phyloP scores from a whole-genome alignment of 1,139 yeast species.

The Pichia sp. region DNA sequence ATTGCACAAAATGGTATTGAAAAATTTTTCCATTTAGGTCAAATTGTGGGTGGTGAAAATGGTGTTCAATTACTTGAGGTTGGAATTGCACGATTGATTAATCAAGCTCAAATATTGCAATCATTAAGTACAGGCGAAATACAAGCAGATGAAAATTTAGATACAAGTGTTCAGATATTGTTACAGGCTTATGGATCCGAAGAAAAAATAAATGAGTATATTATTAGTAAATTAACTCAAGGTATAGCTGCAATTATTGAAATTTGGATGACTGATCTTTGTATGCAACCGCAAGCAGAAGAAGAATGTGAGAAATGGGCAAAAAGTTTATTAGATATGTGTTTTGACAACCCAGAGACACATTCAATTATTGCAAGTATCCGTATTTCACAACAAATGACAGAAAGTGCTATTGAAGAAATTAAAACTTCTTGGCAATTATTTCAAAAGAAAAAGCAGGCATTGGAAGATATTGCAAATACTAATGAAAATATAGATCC shows the following conservation, averaged over 20 bases:
- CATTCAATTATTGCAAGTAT: constrained; percentile 82
- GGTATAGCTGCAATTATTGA: constrained; percentile 85
- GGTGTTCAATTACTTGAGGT: constrained; percentile 62
- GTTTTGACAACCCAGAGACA: constrained; percentile 63
- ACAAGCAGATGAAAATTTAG: constrained; percentile 29
- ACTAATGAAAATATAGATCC: constrained; percentile 15
- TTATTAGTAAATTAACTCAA: constrained; percentile 54
- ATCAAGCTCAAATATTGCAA: constrained; percentile 26
- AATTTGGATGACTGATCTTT: constrained; percentile 98
- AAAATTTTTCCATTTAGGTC: constrained; percentile 87
- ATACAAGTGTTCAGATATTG: constrained; percentile 21
- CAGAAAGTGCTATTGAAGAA: constrained; percentile 67
- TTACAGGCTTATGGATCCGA: constrained; percentile 30
- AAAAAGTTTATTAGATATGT: constrained; percentile 56
- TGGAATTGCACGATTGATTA: constrained; percentile 52
- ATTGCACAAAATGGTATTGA: constrained; percentile 60
- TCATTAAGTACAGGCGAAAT: constrained; percentile 29
- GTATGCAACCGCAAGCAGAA: constrained; percentile 93
- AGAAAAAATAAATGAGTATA: constrained; percentile 25
- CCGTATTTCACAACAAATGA: constrained; percentile 79
- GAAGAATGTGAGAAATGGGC: constrained; percentile 68
- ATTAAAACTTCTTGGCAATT: constrained; percentile 68
- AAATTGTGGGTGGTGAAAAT: constrained; percentile 74
- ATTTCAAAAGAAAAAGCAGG: constrained; percentile 45
- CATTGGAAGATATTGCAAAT: constrained; percentile 42